Base-by-base conservation (phyloP, 2,329 filamentous ascomycete species). In the Pestalotiopsis fici region DNA sequence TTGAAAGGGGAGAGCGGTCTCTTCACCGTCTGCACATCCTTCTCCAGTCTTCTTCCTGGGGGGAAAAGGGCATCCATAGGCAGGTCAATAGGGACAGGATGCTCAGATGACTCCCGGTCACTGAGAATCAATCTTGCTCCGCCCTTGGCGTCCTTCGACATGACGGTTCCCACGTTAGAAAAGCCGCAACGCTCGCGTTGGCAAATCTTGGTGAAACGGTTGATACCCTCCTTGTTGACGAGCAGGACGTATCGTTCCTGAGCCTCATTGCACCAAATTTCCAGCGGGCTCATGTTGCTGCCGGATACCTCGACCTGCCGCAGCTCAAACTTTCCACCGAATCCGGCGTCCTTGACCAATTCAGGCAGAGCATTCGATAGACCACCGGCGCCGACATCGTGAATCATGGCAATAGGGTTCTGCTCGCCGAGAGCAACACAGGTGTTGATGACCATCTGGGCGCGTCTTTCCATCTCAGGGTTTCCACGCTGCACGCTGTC, bases 181-280 rank as follows among this genome's bases (percentile, higher is more conserved):
- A 93, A 98, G 28, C 93, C 93, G 77, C 95, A 98, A 65, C 95
- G 90, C 78, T 99, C 96, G 77, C 96, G 81, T 82, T 83, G 83
- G 77, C 88, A 90, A 67, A 91, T 91, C 77, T 83, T 88, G 57
- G 84, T 83, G 75, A 91, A 99, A 85, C 81, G 90, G 74, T 95
- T 94, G 75, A 98, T 87, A 65, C 90, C 87, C 23, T 96, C 91
- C 64, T 89, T 88, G 69, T 95, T 94, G 69, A 99, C 90, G 9
- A 97, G 90, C 74, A 99, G 84, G 7, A 99, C 96, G 75, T 99
- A 99, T 78, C 96, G 88, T 80, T 99, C 96, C 78, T 99, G 96
- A 0, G 96, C 94, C 79, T 98, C 95, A 74, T 95, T 97, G 80
- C 96, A 98, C 95, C 95, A 98, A 59, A 99, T 97, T 78, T 98